Evolutionary conservation across 805 yeast genomes (phyloP), one percentile per base, ranked within the genome.

Genomic region (Kluyveromyces dobzhanskii): DNA sequence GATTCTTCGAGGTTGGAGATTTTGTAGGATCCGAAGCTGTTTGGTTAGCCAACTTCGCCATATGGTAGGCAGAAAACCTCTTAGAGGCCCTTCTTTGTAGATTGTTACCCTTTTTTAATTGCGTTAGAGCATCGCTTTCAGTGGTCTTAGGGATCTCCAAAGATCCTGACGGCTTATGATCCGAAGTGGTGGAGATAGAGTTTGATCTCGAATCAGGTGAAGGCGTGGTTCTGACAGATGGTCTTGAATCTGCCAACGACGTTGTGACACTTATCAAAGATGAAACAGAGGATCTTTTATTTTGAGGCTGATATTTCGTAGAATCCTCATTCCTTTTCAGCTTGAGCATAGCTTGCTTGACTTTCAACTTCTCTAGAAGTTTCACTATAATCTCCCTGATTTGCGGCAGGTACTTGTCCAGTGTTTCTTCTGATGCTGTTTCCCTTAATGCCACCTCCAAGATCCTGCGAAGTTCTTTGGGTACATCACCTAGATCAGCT

Each of bases 21-120:
- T 26, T 34, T n/a, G 30, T 5, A 8, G 58, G 53, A 11, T 53
- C 59, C 11, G 53, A 42, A 6, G 54, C 45, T 9, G 71, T 55
- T 43, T 63, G 64, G 44, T 71, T 76, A 0, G 85, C 67, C 9
- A 84, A 67, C 51, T 82, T 84, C 1, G 94, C 85, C 61, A 80
- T 80, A 53, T 90, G 97, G 44, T 88, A 90, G 0, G 97, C 96
- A 4, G 96, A 86, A 55, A 82, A 90, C 40, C 98, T 68, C 49
- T 90, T 81, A 0, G 97, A 88, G 0, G 97, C 99, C 44, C 96
- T 73, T 48, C 99, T 73, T 65, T 82, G 94, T 24, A 92, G 65
- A 3, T 85, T 81, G 35, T 84, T 85, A 3, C 88, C 85, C 33
- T 80, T 78, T 52, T 90, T 95, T 8, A 90, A 66, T 48, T 84